Conservation (phyloP, 805 yeast genomes). For the Metschnikowia baotianmanensis region DNA sequence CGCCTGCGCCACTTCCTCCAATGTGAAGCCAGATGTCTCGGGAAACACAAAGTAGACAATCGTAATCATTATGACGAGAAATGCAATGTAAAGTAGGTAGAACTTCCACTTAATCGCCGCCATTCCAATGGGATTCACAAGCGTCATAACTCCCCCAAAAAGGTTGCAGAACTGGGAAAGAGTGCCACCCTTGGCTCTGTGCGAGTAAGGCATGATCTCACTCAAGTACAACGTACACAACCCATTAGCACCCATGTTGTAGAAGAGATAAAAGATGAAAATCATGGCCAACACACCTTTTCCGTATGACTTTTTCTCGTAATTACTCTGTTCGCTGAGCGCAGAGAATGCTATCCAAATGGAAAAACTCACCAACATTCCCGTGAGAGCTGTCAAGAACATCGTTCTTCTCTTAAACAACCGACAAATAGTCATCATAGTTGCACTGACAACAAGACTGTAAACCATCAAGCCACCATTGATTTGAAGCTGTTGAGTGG, state of each 20-base stretch:
- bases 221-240: slow-evolving; percentile 46
- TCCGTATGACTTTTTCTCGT: slow-evolving; percentile 38
- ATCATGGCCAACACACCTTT: slow-evolving; percentile 52
- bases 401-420: slow-evolving; percentile 35
- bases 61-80: slow-evolving; percentile 27
- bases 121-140: slow-evolving; percentile 35
- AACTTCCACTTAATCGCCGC: slow-evolving; percentile 42
- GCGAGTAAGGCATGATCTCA: slow-evolving; percentile 38
- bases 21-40: slow-evolving; percentile 42
- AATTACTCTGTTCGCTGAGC: slow-evolving; percentile 39
- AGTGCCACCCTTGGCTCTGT: slow-evolving; percentile 43
- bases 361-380: slow-evolving; percentile 38
- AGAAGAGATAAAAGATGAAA: slow-evolving; percentile 43
- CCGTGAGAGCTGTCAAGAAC: slow-evolving; percentile 32
- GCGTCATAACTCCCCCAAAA: slow-evolving; percentile 23
- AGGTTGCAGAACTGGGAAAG: slow-evolving; percentile 24
- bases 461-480: slow-evolving; percentile 42
- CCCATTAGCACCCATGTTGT: slow-evolving; percentile 44
- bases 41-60: slow-evolving; percentile 35
- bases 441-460: slow-evolving; percentile 32
- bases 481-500: slow-evolving; percentile 39
- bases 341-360: slow-evolving; percentile 48
- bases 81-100: slow-evolving; percentile 39
- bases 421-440: slow-evolving; percentile 21
- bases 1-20: slow-evolving; percentile 43